Evolutionary conservation across 2,329 filamentous ascomycete genomes (phyloP).

Genomic region (Ampelomyces quisqualis): DNA sequence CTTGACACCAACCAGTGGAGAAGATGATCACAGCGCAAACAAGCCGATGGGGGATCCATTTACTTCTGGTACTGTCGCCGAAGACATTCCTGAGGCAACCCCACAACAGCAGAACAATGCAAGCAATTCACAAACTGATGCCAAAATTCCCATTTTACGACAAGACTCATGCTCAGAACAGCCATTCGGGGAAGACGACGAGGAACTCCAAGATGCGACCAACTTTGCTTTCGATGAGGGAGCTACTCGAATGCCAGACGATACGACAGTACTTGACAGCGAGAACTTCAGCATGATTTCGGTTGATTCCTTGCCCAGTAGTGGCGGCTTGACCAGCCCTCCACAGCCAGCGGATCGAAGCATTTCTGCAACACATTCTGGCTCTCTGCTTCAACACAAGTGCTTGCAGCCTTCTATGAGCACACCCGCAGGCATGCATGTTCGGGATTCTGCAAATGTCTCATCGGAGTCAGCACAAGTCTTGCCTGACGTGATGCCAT

Average conservation of each 20-base stretch:
- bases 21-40: slow-evolving; percentile 17
- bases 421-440: too few species aligned
- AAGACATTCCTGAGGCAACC: neutral
- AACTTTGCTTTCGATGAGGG: slow-evolving; percentile 35
- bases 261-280: slow-evolving; percentile 50
- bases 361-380: slow-evolving; percentile 7
- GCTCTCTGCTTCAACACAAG: slow-evolving; percentile 16
- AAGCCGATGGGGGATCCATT: neutral
- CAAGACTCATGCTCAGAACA: slow-evolving; percentile 2
- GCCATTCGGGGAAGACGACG: slow-evolving; percentile 17
- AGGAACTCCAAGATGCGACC: slow-evolving; percentile 23
- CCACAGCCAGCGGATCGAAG: slow-evolving; percentile 13
- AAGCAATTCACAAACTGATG: slow-evolving; percentile 1
- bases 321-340: slow-evolving; percentile 31
- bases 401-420: slow-evolving; percentile 11
- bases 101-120: neutral
- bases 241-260: slow-evolving; percentile 42
- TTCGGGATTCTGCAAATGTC: too few species aligned
- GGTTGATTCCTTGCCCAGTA: slow-evolving; percentile 48
- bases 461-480: too few species aligned
- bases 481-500: slow-evolving; percentile 8
- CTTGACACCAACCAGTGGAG: slow-evolving; percentile 29
- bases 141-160: neutral
- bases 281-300: slow-evolving; percentile 56
- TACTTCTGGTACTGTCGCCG: neutral